These are phyloP conservation scores for Kingdonia uniflora DNA, from an alignment of 164 flowering plant genomes.

Conservation along the genomic window DNA sequence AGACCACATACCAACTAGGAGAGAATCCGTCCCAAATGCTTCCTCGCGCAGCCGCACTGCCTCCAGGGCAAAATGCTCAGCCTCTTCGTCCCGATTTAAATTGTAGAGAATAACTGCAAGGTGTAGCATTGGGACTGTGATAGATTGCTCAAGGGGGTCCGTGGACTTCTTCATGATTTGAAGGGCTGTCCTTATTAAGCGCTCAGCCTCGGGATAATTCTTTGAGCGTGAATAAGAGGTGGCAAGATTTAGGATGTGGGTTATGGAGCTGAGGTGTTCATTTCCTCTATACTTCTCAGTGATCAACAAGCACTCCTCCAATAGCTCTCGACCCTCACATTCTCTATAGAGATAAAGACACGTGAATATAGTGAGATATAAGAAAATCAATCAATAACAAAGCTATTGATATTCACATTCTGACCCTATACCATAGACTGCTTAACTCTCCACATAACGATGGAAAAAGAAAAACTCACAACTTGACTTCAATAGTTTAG, in stretches of 20 bases:
- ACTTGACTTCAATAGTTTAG: neutral
- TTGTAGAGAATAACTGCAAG: slow-evolving; percentile 74
- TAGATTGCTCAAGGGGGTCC: slow-evolving; percentile 52
- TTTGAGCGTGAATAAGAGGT: slow-evolving; percentile 66
- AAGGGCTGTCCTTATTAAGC: slow-evolving; percentile 55
- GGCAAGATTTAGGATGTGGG: slow-evolving; percentile 78
- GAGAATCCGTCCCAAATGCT: slow-evolving; percentile 71
- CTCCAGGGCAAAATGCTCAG: slow-evolving; percentile 55
- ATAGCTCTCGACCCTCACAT: slow-evolving; percentile 63
- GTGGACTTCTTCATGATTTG: slow-evolving; percentile 41
- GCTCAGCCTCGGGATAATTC: slow-evolving; percentile 80
- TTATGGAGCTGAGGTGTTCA: slow-evolving; percentile 58
- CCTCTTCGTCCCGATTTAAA: slow-evolving; percentile 59
- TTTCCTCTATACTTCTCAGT: slow-evolving; percentile 57
- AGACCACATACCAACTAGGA: slow-evolving; percentile 59
- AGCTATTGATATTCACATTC: too few species aligned
- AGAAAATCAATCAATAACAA: too few species aligned
- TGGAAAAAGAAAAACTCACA: neutral
- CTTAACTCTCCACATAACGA: neutral
- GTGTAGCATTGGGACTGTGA: slow-evolving; percentile 71
- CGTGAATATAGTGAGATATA: neutral
- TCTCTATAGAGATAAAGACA: slow-evolving; percentile 28
- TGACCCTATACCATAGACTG: too few species aligned
- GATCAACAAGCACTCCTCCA: slow-evolving; percentile 75
- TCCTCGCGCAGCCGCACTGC: slow-evolving; percentile 64